Evolutionary conservation across 768 basidiomycete genomes (phyloP).

Genomic region (Boletus vinaceobasis): DNA sequence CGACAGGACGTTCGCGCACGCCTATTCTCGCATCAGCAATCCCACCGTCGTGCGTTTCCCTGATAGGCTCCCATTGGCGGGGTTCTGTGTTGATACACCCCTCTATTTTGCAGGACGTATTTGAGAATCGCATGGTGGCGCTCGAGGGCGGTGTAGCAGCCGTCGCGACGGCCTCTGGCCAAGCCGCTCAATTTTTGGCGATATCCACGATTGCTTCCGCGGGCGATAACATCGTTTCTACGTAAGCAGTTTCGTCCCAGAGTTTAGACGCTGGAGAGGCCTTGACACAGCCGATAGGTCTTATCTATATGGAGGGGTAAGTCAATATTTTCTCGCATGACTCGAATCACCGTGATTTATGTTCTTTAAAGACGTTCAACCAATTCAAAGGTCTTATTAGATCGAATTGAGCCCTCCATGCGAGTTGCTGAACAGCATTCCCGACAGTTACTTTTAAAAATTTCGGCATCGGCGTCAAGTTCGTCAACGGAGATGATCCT

Average conservation of each 20-base stretch:
- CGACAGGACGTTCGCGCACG: conserved; percentile 4
- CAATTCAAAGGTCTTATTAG: conserved; percentile 16
- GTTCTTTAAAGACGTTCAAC: conserved; percentile 12
- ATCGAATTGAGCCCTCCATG: background rate
- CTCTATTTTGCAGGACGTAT: conserved; percentile 63
- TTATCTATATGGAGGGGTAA: conserved; percentile 20
- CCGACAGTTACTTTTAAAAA: conserved; percentile 18
- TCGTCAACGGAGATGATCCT: conserved; percentile 54
- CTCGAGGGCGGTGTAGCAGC: conserved; percentile 80
- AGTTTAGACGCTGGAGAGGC: background rate
- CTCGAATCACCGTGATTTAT: background rate
- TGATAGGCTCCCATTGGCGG: background rate
- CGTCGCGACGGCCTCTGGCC: conserved; percentile 70
- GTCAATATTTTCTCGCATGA: background rate
- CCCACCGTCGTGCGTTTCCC: conserved; percentile 16
- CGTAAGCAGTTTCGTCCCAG: conserved; percentile 50
- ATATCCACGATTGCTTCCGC: conserved; percentile 55
- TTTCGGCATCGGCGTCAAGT: conserved; percentile 29
- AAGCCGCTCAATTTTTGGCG: conserved; percentile 74
- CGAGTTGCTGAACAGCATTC: background rate
- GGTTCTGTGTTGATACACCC: background rate
- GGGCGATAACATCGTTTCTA: conserved; percentile 78
- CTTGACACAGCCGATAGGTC: conserved; percentile 5
- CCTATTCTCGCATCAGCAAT: conserved; percentile 21
- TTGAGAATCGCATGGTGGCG: conserved; percentile 75